Conservation (phyloP, 2,329 filamentous ascomycete genomes). For the Xylariomycetidae sp. region DNA sequence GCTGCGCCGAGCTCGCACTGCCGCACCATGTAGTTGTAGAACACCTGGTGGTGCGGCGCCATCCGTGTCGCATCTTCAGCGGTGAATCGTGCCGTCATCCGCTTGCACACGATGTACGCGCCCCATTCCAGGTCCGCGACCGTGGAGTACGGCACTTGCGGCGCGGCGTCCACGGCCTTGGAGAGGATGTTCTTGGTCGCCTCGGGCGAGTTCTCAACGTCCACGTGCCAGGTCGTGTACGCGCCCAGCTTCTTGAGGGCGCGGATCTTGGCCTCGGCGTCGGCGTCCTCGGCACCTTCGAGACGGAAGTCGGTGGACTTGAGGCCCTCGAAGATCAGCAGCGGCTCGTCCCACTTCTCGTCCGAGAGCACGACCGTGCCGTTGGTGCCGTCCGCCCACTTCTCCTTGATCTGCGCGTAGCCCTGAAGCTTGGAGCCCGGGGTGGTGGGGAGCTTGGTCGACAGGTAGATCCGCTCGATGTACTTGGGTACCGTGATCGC, state of each 20-base stretch:
- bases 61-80: constrained; percentile 17
- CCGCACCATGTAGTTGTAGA: constrained; percentile 24
- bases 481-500: constrained; percentile 22
- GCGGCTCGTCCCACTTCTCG: constrained; percentile 22
- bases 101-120: constrained; percentile 24
- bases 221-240: constrained; percentile 21
- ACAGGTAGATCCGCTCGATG: constrained; percentile 22
- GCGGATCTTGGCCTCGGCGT: constrained; percentile 17
- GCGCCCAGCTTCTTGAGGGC: constrained; percentile 19
- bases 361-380: constrained; percentile 23
- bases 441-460: constrained; percentile 18
- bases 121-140: constrained; percentile 23
- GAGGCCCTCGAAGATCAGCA: constrained; percentile 22
- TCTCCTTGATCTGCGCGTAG: constrained; percentile 23
- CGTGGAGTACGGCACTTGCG: constrained; percentile 17
- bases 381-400: constrained; percentile 22
- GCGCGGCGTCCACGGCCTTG: constrained; percentile 14
- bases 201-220: constrained; percentile 22
- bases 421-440: constrained; percentile 17
- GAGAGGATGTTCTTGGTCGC: constrained; percentile 13
- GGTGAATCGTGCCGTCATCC: constrained; percentile 19
- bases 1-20: constrained; percentile 18
- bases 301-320: constrained; percentile 21
- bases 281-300: constrained; percentile 14
- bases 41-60: constrained; percentile 19